Base-by-base conservation (phyloP, 1,284 basidiomycete species). In the Ceratobasidium sp. region DNA sequence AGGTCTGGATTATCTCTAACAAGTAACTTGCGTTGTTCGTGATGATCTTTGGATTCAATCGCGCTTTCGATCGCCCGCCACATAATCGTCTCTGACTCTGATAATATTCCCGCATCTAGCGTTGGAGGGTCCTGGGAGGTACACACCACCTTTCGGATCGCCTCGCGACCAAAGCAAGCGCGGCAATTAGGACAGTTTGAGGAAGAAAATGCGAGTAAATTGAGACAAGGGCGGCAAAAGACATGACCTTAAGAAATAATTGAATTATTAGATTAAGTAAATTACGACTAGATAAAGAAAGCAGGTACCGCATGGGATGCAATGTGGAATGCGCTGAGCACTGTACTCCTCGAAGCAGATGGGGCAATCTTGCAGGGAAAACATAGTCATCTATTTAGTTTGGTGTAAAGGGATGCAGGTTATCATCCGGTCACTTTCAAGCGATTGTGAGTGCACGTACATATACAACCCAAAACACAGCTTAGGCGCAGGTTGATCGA, bases 131-230 rank as follows among this genome's bases (percentile, higher is more conserved):
- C 64, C 1, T 66, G 50, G n/a, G 41, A 33, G 9, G 64, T 1
- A 44, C 64, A 56, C 22, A 69, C 41, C 1, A 69, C 44, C 31
- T 45, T 69, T 1, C 53, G 66, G 29, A 69, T 48, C 0, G 31
- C 36, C 0, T 29, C n/a, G 2, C 17, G 11, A 15, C n/a, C 41
- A 24, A 45, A 57, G 15, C 22, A 5, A 14, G 54, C 24, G 15
- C 66, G 66, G 41, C 66, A 69, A 44, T 56, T 69, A 29, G 66
- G 66, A 59, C 66, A 69, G 24, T 29, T 57, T 22, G 27, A 54
- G 19, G 54, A 45, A 2, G 11, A 41, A 41, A 44, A 69, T 29
- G 11, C 11, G 15, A 69, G 53, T 9, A 53, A 47, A 14, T 56
- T 54, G 41, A 69, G 66, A n/a, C 66, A 69, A 31, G 54, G 27